Evolutionary conservation across 2,329 filamentous ascomycete species (phyloP), one percentile per base, ranked within the genome.

Genomic region (Hymenoscyphus scutula): DNA sequence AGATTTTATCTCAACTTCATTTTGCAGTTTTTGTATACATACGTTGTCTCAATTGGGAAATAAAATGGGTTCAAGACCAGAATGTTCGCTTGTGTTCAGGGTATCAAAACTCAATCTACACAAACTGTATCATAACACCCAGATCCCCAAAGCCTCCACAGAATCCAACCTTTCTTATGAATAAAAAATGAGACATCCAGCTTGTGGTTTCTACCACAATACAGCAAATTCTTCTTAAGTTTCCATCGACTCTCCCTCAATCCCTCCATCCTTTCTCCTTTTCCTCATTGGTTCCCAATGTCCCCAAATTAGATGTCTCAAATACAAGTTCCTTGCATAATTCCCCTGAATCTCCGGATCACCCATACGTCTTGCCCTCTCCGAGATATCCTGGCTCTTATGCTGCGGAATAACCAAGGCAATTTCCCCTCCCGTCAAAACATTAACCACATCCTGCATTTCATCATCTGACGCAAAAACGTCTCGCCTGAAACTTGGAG

Each of bases 391-490:
- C 13, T 23, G n/a, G 5, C 19, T 51, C 29, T 32, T 5, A 37
- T 34, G 11, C n/a, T 56, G n/a, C 17, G 11, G 8, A 37, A 56
- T 15, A 11, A 58, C 34, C 32, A 58, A 29, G 11, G 25, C 56
- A 58, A 58, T 45, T 10, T 5, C 5, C 15, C 56, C 34, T 8
- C 37, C 32, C 4, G 56, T 58, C n/a, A 45, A 13, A 1, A 5
- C 1, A 2, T 38, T 19, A 5, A 45, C 11, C 11, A 58, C 19
- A n/a, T 5, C 37, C 32, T 58, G 56, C 56, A 58, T 45, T 17
- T 58, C 32, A 23, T 58, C 19, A 27, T 58, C 56, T n/a, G 56
- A 38, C 17, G 32, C 56, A 58, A 25, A 45, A 41, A 32, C 25
- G 23, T 23, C 27, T 32, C 19, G 23, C 17, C 19, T 23, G 10